Conservation (phyloP, 2,329 filamentous ascomycete species). For the Alternaria sp. region DNA sequence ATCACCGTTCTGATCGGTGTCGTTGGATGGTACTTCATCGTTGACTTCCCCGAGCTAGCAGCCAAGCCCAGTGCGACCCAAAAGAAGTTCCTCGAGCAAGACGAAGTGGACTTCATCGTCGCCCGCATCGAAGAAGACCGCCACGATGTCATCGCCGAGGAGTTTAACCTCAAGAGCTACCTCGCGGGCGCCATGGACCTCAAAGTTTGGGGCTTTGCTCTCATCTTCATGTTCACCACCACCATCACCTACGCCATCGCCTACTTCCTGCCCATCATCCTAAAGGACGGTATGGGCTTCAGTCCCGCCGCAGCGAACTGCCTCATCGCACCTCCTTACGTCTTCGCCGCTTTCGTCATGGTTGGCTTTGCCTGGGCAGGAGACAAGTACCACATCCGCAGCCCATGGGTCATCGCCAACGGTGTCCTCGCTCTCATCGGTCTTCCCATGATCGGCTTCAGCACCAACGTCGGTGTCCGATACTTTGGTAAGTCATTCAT, state of each 20-base stretch:
- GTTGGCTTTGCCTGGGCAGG: conserved; percentile 66
- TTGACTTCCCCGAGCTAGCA: conserved; percentile 37
- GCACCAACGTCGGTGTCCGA: conserved; percentile 61
- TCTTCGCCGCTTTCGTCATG: conserved; percentile 42
- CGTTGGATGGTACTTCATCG: conserved; percentile 31
- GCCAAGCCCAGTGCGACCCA: conserved; percentile 22
- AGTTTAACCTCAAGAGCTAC: conserved; percentile 32
- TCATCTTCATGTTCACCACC: conserved; percentile 32
- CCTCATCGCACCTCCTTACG: conserved; percentile 36
- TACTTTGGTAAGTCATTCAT: conserved; percentile 59
- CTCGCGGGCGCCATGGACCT: conserved; percentile 25
- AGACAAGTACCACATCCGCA: conserved; percentile 70
- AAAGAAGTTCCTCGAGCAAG: conserved; percentile 35
- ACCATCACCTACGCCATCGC: conserved; percentile 40
- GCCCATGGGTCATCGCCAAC: conserved; percentile 71
- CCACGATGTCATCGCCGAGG: conserved; percentile 36
- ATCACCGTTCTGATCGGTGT: conserved; percentile 28
- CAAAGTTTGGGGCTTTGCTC: conserved; percentile 32
- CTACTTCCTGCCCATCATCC: conserved; percentile 40
- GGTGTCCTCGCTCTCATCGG: conserved; percentile 70
- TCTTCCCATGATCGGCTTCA: conserved; percentile 74
- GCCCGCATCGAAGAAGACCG: conserved; percentile 37
- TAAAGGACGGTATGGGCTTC: conserved; percentile 40
- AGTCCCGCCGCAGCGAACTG: conserved; percentile 33
- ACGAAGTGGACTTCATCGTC: conserved; percentile 37